Evolutionary conservation across 192 early-diverging fungal species (phyloP), one percentile per base, ranked within the genome.

Genomic region (Umbelopsis isabellina): DNA sequence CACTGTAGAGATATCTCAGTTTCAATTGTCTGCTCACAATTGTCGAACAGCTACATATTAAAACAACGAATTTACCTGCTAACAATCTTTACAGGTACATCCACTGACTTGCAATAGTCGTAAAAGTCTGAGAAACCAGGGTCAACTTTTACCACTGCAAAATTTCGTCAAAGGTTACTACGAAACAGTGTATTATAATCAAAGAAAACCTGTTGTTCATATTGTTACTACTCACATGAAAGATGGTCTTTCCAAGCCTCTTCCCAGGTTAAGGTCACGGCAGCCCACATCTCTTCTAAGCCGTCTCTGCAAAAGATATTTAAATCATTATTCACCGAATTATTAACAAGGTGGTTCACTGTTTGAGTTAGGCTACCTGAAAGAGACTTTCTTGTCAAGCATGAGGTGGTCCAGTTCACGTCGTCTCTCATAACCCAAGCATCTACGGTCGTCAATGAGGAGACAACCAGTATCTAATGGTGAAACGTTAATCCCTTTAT

Each of bases 81-180:
- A 11, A 92, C 78, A 3, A 93, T 83, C 18, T 83, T 85, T 35
- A 93, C 79, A 16, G 92, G 87, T 21, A 90, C 81, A 9, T 76
- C 37, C 16, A 88, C 74, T 23, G 71, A 50, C 12, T 77, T 50
- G 33, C 83, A 83, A 46, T 82, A 87, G 10, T 83, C 71, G 68
- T 85, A 84, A 70, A 92, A 87, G 1, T 51, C 58, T 8, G 71
- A 61, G 72, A 94, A 92, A 3, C 84, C 80, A 21, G 89, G 84
- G 65, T 92, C 91, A 13, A 91, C 61, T n/a, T 81, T 18, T 18
- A 88, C 84, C 48, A 86, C 80, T 82, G 68, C 23, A 33, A 30
- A 30, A 30, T 30, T 1, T 30, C 27, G 27, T 2, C 27, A 30
- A 30, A 1, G 27, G 27, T 30, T 3, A 30, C 27, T 30, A 1